These are phyloP conservation scores for Aristolochia californica DNA, from an alignment of 164 flowering plant species.

Conservation along the genomic window DNA sequence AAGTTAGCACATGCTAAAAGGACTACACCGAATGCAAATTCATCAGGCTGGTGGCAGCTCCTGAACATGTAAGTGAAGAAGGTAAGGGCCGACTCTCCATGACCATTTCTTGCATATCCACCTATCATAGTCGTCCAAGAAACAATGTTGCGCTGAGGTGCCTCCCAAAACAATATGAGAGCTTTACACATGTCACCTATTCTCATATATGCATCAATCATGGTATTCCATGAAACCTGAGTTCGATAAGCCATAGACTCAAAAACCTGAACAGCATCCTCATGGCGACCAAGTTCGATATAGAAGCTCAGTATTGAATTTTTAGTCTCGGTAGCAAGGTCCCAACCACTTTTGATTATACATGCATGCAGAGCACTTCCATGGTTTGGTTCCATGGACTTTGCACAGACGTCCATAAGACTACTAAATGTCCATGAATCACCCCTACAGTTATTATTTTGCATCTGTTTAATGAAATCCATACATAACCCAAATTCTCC, in stretches of 20 bases:
- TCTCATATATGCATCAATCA: slow-evolving; percentile 61
- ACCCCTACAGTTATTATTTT: slow-evolving; percentile 16
- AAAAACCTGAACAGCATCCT: slow-evolving; percentile 37
- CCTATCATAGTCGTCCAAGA: slow-evolving; percentile 71
- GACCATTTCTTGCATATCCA: slow-evolving; percentile 51
- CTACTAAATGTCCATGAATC: slow-evolving; percentile 60
- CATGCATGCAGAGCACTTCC: slow-evolving; percentile 47
- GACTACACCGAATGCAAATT: slow-evolving; percentile 47
- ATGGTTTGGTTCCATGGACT: slow-evolving; percentile 16
- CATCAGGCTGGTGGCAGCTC: slow-evolving; percentile 34
- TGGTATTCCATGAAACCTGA: slow-evolving; percentile 63
- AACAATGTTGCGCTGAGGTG: slow-evolving; percentile 43
- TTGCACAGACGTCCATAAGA: slow-evolving; percentile 43
- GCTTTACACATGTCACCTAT: slow-evolving; percentile 39
- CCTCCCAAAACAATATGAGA: slow-evolving; percentile 23
- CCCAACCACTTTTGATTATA: slow-evolving; percentile 47
- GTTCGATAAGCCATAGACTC: slow-evolving; percentile 21
- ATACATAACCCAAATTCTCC: slow-evolving; percentile 34
- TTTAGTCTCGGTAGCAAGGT: slow-evolving; percentile 36
- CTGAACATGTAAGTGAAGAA: slow-evolving; percentile 40
- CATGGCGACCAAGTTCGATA: slow-evolving; percentile 22
- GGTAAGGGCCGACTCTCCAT: slow-evolving; percentile 33
- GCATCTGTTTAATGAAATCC: slow-evolving; percentile 38
- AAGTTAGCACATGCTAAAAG: slow-evolving; percentile 62
- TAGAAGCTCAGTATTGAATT: slow-evolving; percentile 63